A percentile compares a stretch with the other conserved stretches of the same genome.
phyloP scores from a whole-genome alignment of 1,139 yeast genomes.

The Candida freyschussii region DNA sequence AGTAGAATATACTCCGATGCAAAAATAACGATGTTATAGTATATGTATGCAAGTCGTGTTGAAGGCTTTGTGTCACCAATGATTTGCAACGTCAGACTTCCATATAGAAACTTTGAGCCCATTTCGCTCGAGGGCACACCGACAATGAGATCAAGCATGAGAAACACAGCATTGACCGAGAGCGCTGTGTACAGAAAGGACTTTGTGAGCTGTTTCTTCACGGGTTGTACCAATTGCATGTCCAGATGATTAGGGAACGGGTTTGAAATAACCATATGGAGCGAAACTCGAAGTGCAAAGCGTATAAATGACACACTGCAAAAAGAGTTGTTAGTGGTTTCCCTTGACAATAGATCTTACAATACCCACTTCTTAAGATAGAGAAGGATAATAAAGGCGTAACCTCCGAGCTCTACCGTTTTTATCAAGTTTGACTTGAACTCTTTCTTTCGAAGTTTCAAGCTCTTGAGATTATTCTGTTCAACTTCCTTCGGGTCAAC shows the following conservation, averaged over 20 bases:
- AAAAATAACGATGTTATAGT: conserved; percentile 29
- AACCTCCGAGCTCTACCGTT: conserved; percentile 26
- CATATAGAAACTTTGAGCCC: conserved; percentile 22
- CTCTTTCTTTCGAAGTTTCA: conserved; percentile 26
- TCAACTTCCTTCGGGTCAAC: conserved; percentile 12
- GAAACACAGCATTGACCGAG: conserved; percentile 11
- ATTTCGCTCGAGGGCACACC: conserved; percentile 25
- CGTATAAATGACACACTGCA: conserved; percentile 23
- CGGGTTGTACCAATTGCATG: conserved; percentile 12
- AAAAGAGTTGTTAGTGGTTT: conserved; percentile 7
- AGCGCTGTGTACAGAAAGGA: conserved; percentile 16
- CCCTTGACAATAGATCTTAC: no score
- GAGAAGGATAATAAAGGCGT: conserved; percentile 25
- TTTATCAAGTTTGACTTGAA: conserved; percentile 21
- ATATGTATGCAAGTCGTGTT: conserved; percentile 26
- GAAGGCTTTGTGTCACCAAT: conserved; percentile 38
- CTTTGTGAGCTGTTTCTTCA: conserved; percentile 18
- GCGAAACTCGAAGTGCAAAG: conserved; percentile 21
- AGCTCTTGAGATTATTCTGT: conserved; percentile 24
- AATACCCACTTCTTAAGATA: conserved; percentile 26
- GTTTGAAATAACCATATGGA: conserved; percentile 29
- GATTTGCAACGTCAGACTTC: conserved; percentile 34
- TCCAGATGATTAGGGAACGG: conserved; percentile 31
- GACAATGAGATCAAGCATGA: conserved; percentile 25
- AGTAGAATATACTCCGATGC: conserved; percentile 25